Conservation (phyloP, 1,284 basidiomycete genomes). For the Phellopilus nigrolimitatus region DNA sequence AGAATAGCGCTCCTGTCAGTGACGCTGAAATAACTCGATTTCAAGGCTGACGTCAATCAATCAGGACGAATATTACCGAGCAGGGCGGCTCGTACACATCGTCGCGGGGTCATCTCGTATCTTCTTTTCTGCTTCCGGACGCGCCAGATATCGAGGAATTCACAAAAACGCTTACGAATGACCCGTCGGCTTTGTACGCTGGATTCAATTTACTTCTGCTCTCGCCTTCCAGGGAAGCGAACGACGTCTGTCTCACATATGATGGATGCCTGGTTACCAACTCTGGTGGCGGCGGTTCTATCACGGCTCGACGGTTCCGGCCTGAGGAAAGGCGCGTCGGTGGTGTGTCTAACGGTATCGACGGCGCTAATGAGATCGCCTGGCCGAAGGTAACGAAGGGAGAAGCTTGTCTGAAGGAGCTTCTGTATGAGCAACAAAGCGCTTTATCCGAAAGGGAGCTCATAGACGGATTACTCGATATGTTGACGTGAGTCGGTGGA, state of each 20-base stretch:
- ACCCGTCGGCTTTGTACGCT: conserved; percentile 45
- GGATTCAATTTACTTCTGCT: conserved; percentile 72
- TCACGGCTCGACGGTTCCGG: conserved; percentile 49
- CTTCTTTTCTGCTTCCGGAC: conserved; percentile 58
- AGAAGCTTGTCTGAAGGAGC: conserved; percentile 37
- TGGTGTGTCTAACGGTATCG: conserved; percentile 70
- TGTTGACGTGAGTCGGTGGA: conserved; percentile 50
- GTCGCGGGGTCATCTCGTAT: conserved; percentile 63
- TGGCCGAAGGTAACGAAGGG: conserved; percentile 74
- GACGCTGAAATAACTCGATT: neutral
- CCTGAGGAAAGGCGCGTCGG: conserved; percentile 44
- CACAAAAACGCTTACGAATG: conserved; percentile 38
- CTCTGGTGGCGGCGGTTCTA: conserved; percentile 54
- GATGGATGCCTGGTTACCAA: conserved; percentile 61
- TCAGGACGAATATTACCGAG: conserved; percentile 79
- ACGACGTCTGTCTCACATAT: conserved; percentile 35
- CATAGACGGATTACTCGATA: conserved; percentile 50
- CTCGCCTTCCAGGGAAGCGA: conserved; percentile 34
- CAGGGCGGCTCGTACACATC: conserved; percentile 39
- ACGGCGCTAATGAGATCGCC: conserved; percentile 46
- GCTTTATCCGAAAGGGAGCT: conserved; percentile 45
- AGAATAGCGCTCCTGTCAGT: conserved; percentile 67
- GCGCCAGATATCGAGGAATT: conserved; percentile 37
- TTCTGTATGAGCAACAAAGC: conserved; percentile 32
- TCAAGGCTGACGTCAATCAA: conserved; percentile 4